Percentiles rank a stretch among this genome's conserved stretches.
These are phyloP conservation scores for Nakataea oryzae DNA, from an alignment of 2,329 filamentous ascomycete genomes.

Conservation along the genomic window DNA sequence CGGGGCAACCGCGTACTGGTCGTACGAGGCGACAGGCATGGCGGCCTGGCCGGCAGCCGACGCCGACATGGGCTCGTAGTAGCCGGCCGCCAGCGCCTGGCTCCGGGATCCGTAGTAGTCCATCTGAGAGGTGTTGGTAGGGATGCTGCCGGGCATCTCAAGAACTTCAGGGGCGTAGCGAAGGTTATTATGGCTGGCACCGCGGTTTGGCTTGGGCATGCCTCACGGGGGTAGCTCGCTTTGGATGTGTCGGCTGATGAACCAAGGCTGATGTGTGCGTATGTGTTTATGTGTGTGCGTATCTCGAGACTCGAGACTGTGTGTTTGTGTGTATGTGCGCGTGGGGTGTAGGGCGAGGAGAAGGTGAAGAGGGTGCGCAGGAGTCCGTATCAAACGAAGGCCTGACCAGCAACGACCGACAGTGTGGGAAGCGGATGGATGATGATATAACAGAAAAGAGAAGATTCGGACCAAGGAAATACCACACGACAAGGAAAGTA, in stretches of 20 bases:
- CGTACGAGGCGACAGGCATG: conserved; percentile 18
- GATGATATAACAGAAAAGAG: conserved; percentile 12
- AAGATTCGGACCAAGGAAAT: conserved; percentile 15
- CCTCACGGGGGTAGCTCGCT: neutral
- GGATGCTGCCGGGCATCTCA: conserved; percentile 1
- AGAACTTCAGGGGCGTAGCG: neutral
- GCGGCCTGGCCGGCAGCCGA: conserved; percentile 10
- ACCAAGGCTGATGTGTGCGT: neutral
- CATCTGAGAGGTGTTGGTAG: conserved; percentile 12
- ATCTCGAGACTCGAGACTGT: neutral
- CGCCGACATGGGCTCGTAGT: conserved; percentile 19
- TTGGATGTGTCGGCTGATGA: neutral
- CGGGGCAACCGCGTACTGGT: conserved; percentile 21
- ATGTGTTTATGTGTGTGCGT: conserved; percentile 1
- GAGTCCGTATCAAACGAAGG: conserved; percentile 32
- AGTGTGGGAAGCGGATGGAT: conserved; percentile 1
- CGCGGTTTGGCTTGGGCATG: conserved; percentile 19
- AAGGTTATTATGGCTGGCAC: conserved; percentile 10
- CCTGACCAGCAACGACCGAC: conserved; percentile 13
- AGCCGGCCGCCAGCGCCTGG: conserved; percentile 14
- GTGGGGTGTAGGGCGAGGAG: neutral
- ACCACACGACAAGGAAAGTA: conserved; percentile 13
- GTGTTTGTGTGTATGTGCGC: neutral
- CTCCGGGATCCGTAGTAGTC: conserved; percentile 19
- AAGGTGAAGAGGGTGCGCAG: neutral